Conservation (phyloP, 257 asterid genomes). For the Solanum chmielewskii region DNA sequence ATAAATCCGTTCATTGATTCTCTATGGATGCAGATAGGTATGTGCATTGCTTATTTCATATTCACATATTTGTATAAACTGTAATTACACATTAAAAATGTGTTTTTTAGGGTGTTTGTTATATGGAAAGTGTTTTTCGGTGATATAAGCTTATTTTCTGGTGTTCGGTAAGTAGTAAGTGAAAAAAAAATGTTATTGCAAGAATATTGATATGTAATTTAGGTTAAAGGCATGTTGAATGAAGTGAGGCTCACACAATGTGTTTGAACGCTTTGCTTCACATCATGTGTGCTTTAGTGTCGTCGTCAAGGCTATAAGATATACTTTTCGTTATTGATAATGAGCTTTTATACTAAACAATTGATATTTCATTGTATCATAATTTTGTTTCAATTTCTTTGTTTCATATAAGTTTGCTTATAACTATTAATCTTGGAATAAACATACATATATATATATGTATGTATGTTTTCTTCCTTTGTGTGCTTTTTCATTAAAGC, state of each 20-base stretch:
- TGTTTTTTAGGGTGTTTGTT: not conserved
- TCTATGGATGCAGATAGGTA: conserved; percentile 12
- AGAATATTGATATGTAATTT: not conserved
- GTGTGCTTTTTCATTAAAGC: not conserved
- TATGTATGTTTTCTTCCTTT: not conserved
- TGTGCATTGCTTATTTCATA: not conserved
- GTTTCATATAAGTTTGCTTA: not conserved
- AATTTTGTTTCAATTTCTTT: not conserved
- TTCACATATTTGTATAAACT: not conserved
- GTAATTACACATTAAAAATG: not conserved
- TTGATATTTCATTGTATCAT: not conserved
- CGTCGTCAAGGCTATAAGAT: not conserved
- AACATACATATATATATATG: too few species aligned
- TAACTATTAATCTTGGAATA: not conserved
- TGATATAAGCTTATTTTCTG: not conserved
- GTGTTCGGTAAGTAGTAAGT: not conserved
- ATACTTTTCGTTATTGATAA: not conserved
- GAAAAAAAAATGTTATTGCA: not conserved
- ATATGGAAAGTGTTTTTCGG: not conserved
- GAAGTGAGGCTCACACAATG: not conserved
- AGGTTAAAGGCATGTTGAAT: not conserved
- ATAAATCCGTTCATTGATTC: not conserved
- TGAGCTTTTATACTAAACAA: not conserved
- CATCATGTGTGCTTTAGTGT: not conserved
- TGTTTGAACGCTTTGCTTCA: not conserved